A percentile compares a stretch with the other conserved stretches of the same genome.
Evolutionary conservation across 768 basidiomycete species (phyloP).

Genomic region (Boletus tomentosulus): DNA sequence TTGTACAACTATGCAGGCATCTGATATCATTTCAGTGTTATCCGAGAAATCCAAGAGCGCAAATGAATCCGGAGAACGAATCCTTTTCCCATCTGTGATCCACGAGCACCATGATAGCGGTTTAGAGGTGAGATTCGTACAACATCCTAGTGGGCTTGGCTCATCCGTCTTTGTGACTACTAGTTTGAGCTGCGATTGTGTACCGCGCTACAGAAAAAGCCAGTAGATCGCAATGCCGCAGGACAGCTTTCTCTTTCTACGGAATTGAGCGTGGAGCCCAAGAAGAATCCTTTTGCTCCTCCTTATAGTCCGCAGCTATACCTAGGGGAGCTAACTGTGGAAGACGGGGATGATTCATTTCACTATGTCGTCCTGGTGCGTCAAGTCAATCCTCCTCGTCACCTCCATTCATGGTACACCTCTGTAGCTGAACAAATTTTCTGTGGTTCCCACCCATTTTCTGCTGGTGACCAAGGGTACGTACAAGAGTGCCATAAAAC

Average conservation of each 20-base stretch:
- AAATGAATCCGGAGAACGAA: slow-evolving; percentile 56
- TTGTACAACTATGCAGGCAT: slow-evolving; percentile 18
- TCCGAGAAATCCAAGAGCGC: slow-evolving; percentile 57
- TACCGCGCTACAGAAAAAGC: slow-evolving; percentile 81
- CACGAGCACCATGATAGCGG: slow-evolving; percentile 56
- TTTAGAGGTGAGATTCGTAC: slow-evolving; percentile 49
- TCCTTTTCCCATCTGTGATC: slow-evolving; percentile 75
- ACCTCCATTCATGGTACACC: slow-evolving; percentile 1
- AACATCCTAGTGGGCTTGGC: not conserved
- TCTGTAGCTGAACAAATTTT: slow-evolving; percentile 80
- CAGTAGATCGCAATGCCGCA: slow-evolving; percentile 43
- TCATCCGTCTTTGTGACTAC: slow-evolving; percentile 1
- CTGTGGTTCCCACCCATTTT: slow-evolving; percentile 81
- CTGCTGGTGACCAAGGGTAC: slow-evolving; percentile 82
- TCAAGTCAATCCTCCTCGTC: slow-evolving; percentile 1
- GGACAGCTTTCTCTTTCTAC: slow-evolving; percentile 29
- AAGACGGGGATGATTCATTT: slow-evolving; percentile 47
- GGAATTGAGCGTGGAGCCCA: slow-evolving; percentile 20
- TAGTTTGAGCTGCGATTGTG: slow-evolving; percentile 88
- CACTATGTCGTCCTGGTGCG: slow-evolving; percentile 71
- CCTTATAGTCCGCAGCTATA: slow-evolving; percentile 77
- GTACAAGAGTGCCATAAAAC: slow-evolving; percentile 6
- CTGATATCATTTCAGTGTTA: slow-evolving; percentile 54
- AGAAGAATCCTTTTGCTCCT: slow-evolving; percentile 74
- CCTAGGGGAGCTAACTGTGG: slow-evolving; percentile 61